These are phyloP conservation scores for Fusarium lyarnte DNA, from an alignment of 2,329 filamentous ascomycete genomes.

Conservation along the genomic window DNA sequence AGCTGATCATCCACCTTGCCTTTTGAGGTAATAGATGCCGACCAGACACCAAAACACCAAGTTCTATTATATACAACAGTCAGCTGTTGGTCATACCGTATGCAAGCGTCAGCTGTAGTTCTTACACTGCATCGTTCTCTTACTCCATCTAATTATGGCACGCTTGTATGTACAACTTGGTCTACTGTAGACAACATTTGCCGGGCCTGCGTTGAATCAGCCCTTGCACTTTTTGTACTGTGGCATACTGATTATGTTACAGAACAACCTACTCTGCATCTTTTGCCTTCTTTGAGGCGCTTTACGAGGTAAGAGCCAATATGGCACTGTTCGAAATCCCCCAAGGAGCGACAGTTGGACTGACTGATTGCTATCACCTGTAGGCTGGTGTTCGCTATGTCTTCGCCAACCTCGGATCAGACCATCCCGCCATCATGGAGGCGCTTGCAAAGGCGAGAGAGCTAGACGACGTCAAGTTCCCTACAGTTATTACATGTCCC, in stretches of 20 bases:
- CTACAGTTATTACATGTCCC: constrained; percentile 10
- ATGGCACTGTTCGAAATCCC: background rate
- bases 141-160: background rate
- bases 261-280: background rate
- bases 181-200: no score
- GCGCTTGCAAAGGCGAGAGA: constrained; percentile 77
- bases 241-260: background rate
- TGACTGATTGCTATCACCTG: background rate
- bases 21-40: accelerated
- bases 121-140: background rate
- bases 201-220: no score
- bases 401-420: constrained; percentile 71
- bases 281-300: background rate
- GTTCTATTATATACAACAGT: background rate
- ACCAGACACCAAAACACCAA: background rate
- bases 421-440: constrained; percentile 80
- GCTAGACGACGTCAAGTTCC: background rate
- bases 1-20: background rate
- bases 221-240: no score
- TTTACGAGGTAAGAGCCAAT: background rate
- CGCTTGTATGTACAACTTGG: background rate
- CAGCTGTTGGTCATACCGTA: background rate
- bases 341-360: no score
- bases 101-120: background rate
- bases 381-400: constrained; percentile 64